Conservation (phyloP, 257 asterid species). For the Solanum etuberosum region DNA sequence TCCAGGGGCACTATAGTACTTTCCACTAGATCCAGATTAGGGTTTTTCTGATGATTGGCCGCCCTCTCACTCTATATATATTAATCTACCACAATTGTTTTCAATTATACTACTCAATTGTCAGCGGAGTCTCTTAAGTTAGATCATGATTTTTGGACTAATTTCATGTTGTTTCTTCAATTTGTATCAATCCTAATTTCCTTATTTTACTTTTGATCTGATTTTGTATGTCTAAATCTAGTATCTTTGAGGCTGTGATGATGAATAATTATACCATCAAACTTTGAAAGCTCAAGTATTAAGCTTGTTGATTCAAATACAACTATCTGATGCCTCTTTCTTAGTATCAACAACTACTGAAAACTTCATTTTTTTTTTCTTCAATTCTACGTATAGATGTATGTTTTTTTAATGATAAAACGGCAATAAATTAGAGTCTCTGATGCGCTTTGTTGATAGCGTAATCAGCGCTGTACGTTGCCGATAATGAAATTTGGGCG, state of each 20-base stretch:
- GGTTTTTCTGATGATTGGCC: background rate
- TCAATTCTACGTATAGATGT: background rate
- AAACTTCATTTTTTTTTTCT: background rate
- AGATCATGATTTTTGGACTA: no score
- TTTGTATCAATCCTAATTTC: background rate
- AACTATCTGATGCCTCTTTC: background rate
- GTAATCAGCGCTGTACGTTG: slow-evolving; percentile 25
- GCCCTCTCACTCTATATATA: background rate
- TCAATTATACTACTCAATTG: background rate
- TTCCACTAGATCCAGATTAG: background rate
- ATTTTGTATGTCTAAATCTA: background rate
- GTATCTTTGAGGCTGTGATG: background rate
- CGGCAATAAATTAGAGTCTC: slow-evolving; percentile 39
- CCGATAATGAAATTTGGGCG: slow-evolving; percentile 4
- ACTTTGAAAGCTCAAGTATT: background rate
- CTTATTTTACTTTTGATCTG: background rate
- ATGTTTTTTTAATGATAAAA: background rate
- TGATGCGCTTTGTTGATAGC: slow-evolving; percentile 7
- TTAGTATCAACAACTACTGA: background rate
- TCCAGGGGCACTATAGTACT: background rate
- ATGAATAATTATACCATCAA: background rate
- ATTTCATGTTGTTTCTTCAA: background rate
- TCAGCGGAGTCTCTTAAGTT: no score
- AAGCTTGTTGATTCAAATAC: background rate
- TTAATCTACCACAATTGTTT: background rate